phyloP scores from a whole-genome alignment of 2,329 filamentous ascomycete genomes.

The Alternaria viburni region DNA sequence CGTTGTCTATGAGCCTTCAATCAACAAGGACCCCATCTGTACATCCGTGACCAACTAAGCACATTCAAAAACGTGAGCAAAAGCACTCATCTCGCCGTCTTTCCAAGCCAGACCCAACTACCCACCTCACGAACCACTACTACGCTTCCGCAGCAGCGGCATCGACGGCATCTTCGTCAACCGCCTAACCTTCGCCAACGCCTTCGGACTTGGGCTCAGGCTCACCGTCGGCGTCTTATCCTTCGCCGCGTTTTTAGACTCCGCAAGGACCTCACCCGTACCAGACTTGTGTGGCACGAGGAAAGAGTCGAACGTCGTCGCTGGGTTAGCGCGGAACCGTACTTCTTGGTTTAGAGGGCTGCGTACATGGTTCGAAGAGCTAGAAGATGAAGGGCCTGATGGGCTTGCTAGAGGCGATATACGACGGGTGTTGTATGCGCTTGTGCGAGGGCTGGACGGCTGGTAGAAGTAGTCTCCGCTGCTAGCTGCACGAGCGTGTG shows the following conservation, averaged over 20 bases:
- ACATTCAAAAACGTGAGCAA: neutral
- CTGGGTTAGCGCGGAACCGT: slow-evolving; percentile 12
- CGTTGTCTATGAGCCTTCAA: neutral
- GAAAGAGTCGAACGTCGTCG: slow-evolving; percentile 35
- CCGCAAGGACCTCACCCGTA: slow-evolving; percentile 31
- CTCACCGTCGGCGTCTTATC: neutral
- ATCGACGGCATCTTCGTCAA: slow-evolving; percentile 5
- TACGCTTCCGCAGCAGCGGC: neutral
- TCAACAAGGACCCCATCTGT: neutral
- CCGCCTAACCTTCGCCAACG: neutral
- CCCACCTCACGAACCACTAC: neutral
- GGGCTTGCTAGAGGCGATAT: neutral
- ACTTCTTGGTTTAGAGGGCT: slow-evolving; percentile 19
- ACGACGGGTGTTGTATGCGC: neutral
- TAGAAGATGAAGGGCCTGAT: neutral
- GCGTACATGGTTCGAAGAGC: slow-evolving; percentile 8
- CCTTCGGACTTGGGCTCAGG: neutral
- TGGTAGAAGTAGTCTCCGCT: slow-evolving; percentile 16
- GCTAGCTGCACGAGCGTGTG: slow-evolving; percentile 9
- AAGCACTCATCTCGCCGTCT: neutral
- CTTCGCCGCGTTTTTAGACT: slow-evolving; percentile 16
- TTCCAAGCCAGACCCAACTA: neutral
- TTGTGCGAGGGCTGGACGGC: neutral
- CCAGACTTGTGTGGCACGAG: slow-evolving; percentile 33
- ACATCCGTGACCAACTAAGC: neutral